Base-by-base conservation (phyloP, 179 eudicot species). In the Pouteria campechiana region DNA sequence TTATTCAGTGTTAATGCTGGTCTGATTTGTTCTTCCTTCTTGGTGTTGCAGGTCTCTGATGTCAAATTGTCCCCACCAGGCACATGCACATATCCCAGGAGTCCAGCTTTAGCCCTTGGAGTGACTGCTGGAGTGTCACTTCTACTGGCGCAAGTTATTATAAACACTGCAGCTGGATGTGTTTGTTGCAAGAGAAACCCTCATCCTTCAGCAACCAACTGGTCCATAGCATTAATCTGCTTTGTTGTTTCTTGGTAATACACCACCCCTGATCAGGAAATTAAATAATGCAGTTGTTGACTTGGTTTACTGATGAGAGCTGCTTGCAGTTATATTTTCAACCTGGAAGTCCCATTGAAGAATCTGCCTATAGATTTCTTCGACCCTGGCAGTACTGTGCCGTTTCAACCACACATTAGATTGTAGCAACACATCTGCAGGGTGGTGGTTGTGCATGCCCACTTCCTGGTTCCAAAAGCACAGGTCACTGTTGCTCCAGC, bases 181-280 rank as follows among this genome's bases (percentile, higher is more conserved):
- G 37, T 75, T 33, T 89, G 93, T 46, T 89, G 95, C 52, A 56
- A 70, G 48, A 72, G 61, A 46, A 70, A 72, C 48, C 77, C 78
- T 4, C 75, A 52, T 40, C 62, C 73, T 42, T 47, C 77, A 16
- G 57, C 61, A 46, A 27, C 85, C 22, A 72, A 50, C 35, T 75
- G 81, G 81, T 62, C 75, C 9, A 29, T 74, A 10, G 76, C 95
- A 21, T 68, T 85, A 8, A 24, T 76, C 64, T 76, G 75, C 75
- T 89, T 76, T 58, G 35, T 81, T 24, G 65, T 85, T 15, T 89
- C 95, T 58, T 85, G 97, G 97, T 85, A 81, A 44, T 44, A 37
- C 20, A 12, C n/a, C n/a, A n/a, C n/a, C n/a, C n/a, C n/a, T n/a
- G n/a, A n/a, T n/a, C n/a, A n/a, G n/a, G n/a, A n/a, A n/a, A n/a